Percentiles rank a stretch among this genome's conserved stretches.
phyloP scores from a whole-genome alignment of 192 early-diverging fungal genomes.

The Radiomyces spectabilis region DNA sequence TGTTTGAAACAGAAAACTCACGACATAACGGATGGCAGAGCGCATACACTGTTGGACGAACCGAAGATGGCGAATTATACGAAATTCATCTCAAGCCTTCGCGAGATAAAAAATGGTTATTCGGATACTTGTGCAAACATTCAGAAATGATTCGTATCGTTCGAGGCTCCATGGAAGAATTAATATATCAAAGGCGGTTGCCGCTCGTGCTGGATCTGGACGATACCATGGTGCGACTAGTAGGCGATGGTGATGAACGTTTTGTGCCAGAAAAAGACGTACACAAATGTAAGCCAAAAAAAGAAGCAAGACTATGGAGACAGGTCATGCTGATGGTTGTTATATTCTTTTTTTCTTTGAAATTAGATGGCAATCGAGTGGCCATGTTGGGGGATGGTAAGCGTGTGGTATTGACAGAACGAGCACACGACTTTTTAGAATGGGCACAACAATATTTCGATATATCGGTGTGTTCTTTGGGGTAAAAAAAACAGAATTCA shows the following conservation, averaged over 20 bases:
- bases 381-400: slow-evolving; percentile 50
- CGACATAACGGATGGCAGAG: slow-evolving; percentile 20
- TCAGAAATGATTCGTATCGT: slow-evolving; percentile 48
- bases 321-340: too few relatives aligned
- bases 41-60: slow-evolving; percentile 40
- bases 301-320: neutral
- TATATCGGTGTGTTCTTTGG: slow-evolving; percentile 69
- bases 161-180: slow-evolving; percentile 34
- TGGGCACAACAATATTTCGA: slow-evolving; percentile 64
- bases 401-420: slow-evolving; percentile 54
- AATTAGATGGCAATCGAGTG: slow-evolving; percentile 53
- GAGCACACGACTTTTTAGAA: slow-evolving; percentile 65
- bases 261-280: slow-evolving; percentile 50
- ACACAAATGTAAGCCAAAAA: slow-evolving; percentile 8
- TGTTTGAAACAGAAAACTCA: neutral
- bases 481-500: slow-evolving; percentile 15
- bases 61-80: slow-evolving; percentile 43
- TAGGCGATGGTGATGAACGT: slow-evolving; percentile 49
- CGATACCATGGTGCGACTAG: slow-evolving; percentile 66
- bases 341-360: slow-evolving; percentile 3
- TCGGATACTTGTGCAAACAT: slow-evolving; percentile 57
- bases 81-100: slow-evolving; percentile 67
- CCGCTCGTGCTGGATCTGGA: slow-evolving; percentile 74
- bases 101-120: slow-evolving; percentile 48
- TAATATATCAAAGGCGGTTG: slow-evolving; percentile 43